Evolutionary conservation across 2,329 filamentous ascomycete genomes (phyloP).

Genomic region (Verticillium zaregamsianum): DNA sequence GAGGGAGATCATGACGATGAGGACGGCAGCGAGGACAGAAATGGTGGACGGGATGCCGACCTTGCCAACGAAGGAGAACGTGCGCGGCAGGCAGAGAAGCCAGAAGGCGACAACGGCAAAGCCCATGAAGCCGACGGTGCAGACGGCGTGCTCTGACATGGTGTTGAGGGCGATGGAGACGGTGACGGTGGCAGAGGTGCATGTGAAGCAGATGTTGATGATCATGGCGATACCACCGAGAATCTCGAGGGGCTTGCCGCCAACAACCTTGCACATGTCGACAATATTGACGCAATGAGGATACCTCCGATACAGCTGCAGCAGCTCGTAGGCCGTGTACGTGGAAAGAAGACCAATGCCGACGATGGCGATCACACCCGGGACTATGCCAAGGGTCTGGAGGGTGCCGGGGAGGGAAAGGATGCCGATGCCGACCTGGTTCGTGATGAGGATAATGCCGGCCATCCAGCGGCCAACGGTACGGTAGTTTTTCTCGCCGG

Average conservation of each 20-base stretch:
- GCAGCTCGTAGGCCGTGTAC: conserved; percentile 43
- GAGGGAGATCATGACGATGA: conserved; percentile 32
- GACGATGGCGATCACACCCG: conserved; percentile 64
- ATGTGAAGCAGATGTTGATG: conserved; percentile 68
- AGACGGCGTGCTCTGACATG: conserved; percentile 56
- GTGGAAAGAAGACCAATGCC: conserved; percentile 63
- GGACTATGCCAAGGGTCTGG: conserved; percentile 62
- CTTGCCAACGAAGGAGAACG: conserved; percentile 43
- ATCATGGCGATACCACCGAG: conserved; percentile 56
- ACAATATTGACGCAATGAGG: conserved; percentile 68
- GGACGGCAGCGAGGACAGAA: conserved; percentile 27
- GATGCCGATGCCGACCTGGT: conserved; percentile 33
- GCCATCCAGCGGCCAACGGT: conserved; percentile 30
- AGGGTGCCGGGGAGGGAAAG: conserved; percentile 72
- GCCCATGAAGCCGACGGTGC: conserved; percentile 63
- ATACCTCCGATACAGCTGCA: conserved; percentile 66
- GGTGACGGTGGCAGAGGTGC: conserved; percentile 62
- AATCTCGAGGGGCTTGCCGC: conserved; percentile 21
- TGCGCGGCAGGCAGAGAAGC: conserved; percentile 61
- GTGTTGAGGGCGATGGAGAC: conserved; percentile 67
- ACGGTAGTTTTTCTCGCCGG: conserved; percentile 26
- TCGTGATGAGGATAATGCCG: conserved; percentile 25
- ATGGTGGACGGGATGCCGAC: conserved; percentile 27
- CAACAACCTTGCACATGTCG: conserved; percentile 59
- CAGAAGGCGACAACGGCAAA: conserved; percentile 60